A percentile compares a stretch with the other conserved stretches of the same genome.
Conservation (phyloP, 2,329 filamentous ascomycete species). For the Fusarium algeriense region DNA sequence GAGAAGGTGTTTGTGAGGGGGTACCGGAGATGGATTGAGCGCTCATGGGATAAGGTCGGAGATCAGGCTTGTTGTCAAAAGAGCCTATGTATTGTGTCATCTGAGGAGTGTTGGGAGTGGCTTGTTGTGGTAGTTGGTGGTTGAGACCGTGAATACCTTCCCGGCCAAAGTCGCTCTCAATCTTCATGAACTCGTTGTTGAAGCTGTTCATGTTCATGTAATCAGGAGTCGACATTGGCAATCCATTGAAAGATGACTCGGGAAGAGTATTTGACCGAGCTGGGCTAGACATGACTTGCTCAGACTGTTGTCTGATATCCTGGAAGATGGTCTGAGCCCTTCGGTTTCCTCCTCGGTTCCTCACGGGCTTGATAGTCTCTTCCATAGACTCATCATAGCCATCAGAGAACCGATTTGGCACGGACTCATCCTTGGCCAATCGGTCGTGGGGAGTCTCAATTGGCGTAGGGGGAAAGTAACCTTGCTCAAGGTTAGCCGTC, state of each 20-base stretch:
- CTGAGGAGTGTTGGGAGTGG: slow-evolving; percentile 65
- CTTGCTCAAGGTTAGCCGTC: slow-evolving; percentile 52
- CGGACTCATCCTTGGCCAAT: slow-evolving; percentile 56
- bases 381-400: slow-evolving; percentile 75
- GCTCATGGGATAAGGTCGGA: slow-evolving; percentile 49
- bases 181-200: slow-evolving; percentile 59
- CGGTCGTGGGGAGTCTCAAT: slow-evolving; percentile 71
- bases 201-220: slow-evolving; percentile 68
- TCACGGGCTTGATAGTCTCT: slow-evolving; percentile 71
- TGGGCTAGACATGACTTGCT: slow-evolving; percentile 66
- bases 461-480: slow-evolving; percentile 75
- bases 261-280: slow-evolving; percentile 65
- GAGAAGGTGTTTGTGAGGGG: slow-evolving; percentile 34
- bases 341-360: slow-evolving; percentile 55
- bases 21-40: slow-evolving; percentile 36
- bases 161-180: slow-evolving; percentile 52
- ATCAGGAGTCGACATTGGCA: slow-evolving; percentile 66
- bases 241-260: slow-evolving; percentile 61
- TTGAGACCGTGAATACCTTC: slow-evolving; percentile 53
- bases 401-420: slow-evolving; percentile 67
- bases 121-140: slow-evolving; percentile 60
- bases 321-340: slow-evolving; percentile 67
- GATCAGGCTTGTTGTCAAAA: slow-evolving; percentile 60
- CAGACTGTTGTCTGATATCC: slow-evolving; percentile 68
- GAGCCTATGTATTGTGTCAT: slow-evolving; percentile 57